Percentiles rank a stretch among this genome's conserved stretches.
Evolutionary conservation across 441 rosid genomes (phyloP).

Genomic region (Populus hybrid): DNA sequence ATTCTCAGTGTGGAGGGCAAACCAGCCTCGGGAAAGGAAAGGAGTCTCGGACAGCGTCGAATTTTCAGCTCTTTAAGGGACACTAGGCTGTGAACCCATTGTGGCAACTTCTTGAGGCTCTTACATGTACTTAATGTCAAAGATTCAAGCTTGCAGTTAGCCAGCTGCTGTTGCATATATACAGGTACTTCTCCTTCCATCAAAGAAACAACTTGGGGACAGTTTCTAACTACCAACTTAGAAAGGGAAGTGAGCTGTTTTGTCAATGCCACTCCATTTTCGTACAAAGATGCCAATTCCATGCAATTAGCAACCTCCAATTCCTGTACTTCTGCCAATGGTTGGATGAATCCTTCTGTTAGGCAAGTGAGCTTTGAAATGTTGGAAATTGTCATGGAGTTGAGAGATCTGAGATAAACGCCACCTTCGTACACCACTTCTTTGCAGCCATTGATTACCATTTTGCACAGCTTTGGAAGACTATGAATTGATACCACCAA

Average conservation of each 20-base stretch:
- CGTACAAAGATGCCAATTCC: neutral
- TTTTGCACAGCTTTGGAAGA: neutral
- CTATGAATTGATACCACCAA: neutral
- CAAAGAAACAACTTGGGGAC: neutral
- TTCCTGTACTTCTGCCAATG: neutral
- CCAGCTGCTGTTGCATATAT: no score
- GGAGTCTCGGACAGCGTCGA: neutral
- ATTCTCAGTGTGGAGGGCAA: neutral
- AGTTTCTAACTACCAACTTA: neutral
- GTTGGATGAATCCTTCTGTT: neutral
- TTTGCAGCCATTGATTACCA: neutral
- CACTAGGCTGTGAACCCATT: no score
- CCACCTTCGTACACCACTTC: neutral
- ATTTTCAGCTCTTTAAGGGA: no score
- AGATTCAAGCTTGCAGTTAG: no score
- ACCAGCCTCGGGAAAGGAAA: neutral
- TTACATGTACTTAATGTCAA: neutral
- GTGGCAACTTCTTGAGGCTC: neutral
- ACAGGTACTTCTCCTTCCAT: neutral
- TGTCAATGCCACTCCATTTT: neutral
- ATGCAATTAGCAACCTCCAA: neutral
- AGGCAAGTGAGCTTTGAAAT: neutral
- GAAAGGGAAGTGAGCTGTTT: neutral
- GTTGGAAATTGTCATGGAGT: neutral
- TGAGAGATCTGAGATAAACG: neutral